These are phyloP conservation scores for Zymoseptoria crescenta DNA, from an alignment of 2,329 filamentous ascomycete genomes.

Conservation along the genomic window DNA sequence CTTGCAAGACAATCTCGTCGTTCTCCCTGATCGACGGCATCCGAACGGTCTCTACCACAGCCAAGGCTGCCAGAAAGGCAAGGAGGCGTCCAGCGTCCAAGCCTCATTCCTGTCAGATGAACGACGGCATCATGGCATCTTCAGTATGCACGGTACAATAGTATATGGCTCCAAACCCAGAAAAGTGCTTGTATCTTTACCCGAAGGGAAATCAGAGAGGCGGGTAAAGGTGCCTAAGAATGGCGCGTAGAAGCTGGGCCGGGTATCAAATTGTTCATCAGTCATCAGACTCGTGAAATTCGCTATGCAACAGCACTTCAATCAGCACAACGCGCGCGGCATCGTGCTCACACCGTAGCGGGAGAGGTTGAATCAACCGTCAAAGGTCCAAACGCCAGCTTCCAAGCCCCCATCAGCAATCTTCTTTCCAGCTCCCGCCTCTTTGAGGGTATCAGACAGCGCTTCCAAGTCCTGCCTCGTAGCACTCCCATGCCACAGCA, in stretches of 20 bases:
- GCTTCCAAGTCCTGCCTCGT: constrained; percentile 32
- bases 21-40: not conserved
- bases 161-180: too few species aligned
- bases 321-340: not conserved
- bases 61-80: not conserved
- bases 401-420: constrained; percentile 3
- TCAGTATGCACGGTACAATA: too few species aligned
- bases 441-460: constrained; percentile 31
- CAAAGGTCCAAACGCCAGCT: constrained; percentile 21
- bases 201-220: too few species aligned
- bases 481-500: constrained; percentile 32
- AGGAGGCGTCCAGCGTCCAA: not conserved
- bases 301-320: not conserved
- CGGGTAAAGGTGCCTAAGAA: not conserved
- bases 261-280: not conserved
- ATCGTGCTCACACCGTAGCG: not conserved
- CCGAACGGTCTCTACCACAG: not conserved
- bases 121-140: too few species aligned
- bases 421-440: constrained; percentile 17
- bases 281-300: not conserved
- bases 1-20: not conserved
- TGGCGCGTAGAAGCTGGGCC: not conserved
- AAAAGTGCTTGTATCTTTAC: too few species aligned
- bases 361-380: not conserved
- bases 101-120: not conserved